phyloP scores from a whole-genome alignment of 305 asterid genomes.

The Plantago rigida region DNA sequence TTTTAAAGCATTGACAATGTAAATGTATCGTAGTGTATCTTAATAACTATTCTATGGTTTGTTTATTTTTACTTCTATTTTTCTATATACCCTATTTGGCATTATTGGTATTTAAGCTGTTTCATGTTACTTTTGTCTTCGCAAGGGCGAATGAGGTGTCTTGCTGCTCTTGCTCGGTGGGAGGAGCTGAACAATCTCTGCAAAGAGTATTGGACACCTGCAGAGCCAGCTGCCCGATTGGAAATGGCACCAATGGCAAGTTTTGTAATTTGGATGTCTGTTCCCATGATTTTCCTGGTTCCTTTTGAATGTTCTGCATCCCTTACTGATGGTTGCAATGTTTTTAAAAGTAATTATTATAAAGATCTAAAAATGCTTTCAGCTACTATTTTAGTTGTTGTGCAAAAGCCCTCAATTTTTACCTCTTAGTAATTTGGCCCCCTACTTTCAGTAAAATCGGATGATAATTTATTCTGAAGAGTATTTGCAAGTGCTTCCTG shows the following conservation, averaged over 20 bases:
- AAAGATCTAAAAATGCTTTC: too few species aligned
- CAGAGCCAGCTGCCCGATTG: conserved; percentile 93
- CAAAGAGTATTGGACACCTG: conserved; percentile 96
- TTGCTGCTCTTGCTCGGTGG: conserved; percentile 99
- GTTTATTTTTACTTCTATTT: conserved; percentile 4
- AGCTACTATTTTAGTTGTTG: too few species aligned
- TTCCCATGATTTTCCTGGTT: too few species aligned
- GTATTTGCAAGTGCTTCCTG: too few species aligned
- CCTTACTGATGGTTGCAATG: too few species aligned
- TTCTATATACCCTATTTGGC: too few species aligned
- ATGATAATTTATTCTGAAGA: too few species aligned
- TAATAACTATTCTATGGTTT: conserved; percentile 3
- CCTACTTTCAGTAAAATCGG: too few species aligned
- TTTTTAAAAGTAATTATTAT: too few species aligned
- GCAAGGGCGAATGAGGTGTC: conserved; percentile 95
- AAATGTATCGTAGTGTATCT: conserved; percentile 9
- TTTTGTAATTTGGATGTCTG: conserved; percentile 16
- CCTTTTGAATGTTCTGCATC: too few species aligned
- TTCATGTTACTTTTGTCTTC: conserved; percentile 24
- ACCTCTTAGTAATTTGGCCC: too few species aligned
- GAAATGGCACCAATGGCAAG: conserved; percentile 93
- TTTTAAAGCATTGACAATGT: conserved; percentile 19
- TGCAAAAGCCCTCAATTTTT: too few species aligned
- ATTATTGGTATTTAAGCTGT: neutral
- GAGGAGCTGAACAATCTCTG: conserved; percentile 98